Percentiles rank a stretch among this genome's conserved stretches.
Conservation (phyloP, 352 stramenopile species). For the Globisporangium orthogonon region DNA sequence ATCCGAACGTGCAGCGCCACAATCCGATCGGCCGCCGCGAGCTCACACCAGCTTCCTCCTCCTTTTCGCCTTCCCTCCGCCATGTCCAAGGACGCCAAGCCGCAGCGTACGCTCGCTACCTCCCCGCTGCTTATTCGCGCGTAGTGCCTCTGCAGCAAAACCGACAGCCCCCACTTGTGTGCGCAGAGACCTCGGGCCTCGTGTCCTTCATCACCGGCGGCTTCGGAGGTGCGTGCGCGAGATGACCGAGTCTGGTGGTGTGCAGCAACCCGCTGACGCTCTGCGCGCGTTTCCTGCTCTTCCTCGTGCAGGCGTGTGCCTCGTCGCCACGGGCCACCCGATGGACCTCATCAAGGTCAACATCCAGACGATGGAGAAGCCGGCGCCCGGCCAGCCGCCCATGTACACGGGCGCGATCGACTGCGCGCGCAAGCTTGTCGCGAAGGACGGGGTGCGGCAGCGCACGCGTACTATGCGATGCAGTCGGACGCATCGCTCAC, state of each 20-base stretch:
- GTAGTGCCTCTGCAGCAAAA: too few relatives aligned
- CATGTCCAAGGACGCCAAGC: slow-evolving; percentile 4
- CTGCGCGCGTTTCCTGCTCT: background rate
- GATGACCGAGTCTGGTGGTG: background rate
- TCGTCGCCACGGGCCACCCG: slow-evolving; percentile 91
- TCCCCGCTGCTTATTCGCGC: too few relatives aligned
- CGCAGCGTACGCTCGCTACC: slow-evolving; percentile 8
- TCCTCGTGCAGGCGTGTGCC: slow-evolving; percentile 81
- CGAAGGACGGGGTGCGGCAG: slow-evolving; percentile 84
- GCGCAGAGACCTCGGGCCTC: slow-evolving; percentile 68
- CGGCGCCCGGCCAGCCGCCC: slow-evolving; percentile 50
- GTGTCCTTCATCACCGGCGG: slow-evolving; percentile 94
- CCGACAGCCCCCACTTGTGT: too few relatives aligned
- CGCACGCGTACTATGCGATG: background rate
- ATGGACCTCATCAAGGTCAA: slow-evolving; percentile 96
- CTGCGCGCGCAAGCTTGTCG: slow-evolving; percentile 90
- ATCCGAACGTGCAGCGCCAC: slow-evolving; percentile 27
- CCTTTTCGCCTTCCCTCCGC: background rate
- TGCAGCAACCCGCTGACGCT: background rate
- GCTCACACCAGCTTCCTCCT: background rate
- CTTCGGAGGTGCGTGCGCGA: slow-evolving; percentile 75
- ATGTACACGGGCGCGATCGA: slow-evolving; percentile 86
- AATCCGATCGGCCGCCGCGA: slow-evolving; percentile 6
- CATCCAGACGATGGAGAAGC: slow-evolving; percentile 86
- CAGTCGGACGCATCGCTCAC: background rate